Evolutionary conservation across 1,284 basidiomycete species (phyloP).

Genomic region (Microbotryum violaceum): DNA sequence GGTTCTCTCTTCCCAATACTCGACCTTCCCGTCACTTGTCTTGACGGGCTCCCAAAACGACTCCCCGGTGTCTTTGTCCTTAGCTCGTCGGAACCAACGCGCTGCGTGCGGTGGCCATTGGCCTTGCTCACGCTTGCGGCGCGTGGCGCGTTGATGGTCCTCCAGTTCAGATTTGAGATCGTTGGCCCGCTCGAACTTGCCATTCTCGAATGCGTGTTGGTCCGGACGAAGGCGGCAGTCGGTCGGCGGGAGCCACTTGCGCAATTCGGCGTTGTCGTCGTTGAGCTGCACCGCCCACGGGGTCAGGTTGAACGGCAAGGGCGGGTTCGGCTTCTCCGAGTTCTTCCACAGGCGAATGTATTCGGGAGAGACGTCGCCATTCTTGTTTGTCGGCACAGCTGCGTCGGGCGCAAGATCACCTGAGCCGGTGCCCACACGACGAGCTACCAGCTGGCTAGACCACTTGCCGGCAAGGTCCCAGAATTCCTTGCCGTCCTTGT

Average conservation of each 20-base stretch:
- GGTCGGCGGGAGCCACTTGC: conserved; percentile 72
- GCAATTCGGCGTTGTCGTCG: conserved; percentile 62
- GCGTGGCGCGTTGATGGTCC: conserved; percentile 72
- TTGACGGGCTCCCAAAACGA: conserved; percentile 69
- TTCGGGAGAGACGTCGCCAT: conserved; percentile 42
- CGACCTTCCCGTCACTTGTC: conserved; percentile 50
- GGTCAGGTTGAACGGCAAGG: conserved; percentile 80
- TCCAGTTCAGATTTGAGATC: conserved; percentile 78
- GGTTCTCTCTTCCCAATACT: conserved; percentile 79
- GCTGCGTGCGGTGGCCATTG: conserved; percentile 64
- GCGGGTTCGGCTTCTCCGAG: conserved; percentile 60
- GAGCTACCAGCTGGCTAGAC: conserved; percentile 88
- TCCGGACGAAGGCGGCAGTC: conserved; percentile 92
- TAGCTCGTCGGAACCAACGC: conserved; percentile 51
- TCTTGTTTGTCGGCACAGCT: conserved; percentile 28
- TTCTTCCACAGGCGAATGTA: conserved; percentile 88
- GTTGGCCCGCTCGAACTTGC: conserved; percentile 65
- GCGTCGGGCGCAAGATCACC: conserved; percentile 68
- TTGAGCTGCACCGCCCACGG: conserved; percentile 91
- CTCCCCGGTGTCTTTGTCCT: conserved; percentile 77
- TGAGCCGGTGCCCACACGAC: conserved; percentile 57
- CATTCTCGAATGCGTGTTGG: conserved; percentile 57
- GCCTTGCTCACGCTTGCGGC: conserved; percentile 70
- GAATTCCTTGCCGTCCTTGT: conserved; percentile 56
- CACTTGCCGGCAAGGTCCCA: conserved; percentile 95